Evolutionary conservation across 2,329 filamentous ascomycete genomes (phyloP), one percentile per base, ranked within the genome.

Genomic region (Colletotrichum cuscutae): DNA sequence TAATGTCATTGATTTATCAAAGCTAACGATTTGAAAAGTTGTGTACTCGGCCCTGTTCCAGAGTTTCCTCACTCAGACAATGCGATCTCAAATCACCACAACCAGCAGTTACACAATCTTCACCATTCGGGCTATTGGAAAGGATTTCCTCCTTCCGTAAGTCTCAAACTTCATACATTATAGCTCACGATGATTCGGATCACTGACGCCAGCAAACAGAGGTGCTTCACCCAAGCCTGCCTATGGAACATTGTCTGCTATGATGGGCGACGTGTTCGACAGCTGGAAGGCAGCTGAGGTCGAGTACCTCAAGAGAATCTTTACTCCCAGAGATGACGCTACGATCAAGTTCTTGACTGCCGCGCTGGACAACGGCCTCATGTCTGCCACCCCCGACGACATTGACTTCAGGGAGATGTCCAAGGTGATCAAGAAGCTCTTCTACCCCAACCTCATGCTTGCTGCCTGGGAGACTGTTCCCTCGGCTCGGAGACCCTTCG

Each of bases 121-220:
- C 9, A 68, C 66, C 12, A 32, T 49, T 30, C 65, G 66, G 66
- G 66, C 66, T 3, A 35, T 68, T n/a, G 66, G 59, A 28, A 68
- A 68, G 66, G 66, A 68, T 13, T 68, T 46, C n/a, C 15, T 68
- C 22, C 59, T 68, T 3, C 66, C 66, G 66, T 68, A 59, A 59
- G 63, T 49, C 37, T 4, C 1, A 2, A 42, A 3, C 15, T 22
- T 5, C 52, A 49, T 7, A 54, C 0, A 6, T 22, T 5, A n/a
- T 32, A 3, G 13, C 37, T 42, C 37, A 42, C 3, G 13, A 19
- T 19, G 3, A 19, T 42, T 42, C 8, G 37, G 15, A 42, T 15
- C 5, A 42, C 37, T 42, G 13, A 42, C 37, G 8, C 6, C 15
- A 7, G 15, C 3, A 3, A 32, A 32, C 11, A 68, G 42, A 2